Evolutionary conservation across 140 eudicot species (phyloP), one percentile per base, ranked within the genome.

Genomic region (Senecio squalidus): DNA sequence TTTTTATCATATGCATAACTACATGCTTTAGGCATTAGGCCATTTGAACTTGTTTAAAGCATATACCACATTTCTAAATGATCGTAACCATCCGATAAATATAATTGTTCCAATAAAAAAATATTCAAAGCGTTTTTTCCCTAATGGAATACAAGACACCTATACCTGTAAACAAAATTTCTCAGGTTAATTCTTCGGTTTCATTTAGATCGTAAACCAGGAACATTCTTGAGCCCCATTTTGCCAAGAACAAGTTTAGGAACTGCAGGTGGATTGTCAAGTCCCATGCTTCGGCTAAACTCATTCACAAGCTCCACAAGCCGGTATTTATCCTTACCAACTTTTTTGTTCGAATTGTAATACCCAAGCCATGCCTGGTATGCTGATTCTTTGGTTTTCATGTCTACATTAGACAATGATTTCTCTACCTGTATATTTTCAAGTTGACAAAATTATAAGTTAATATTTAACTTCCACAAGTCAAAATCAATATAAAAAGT

Each of bases 281-380:
- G 89, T 41, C 96, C 95, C 96, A 92, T 82, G 77, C 83, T 73
- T 61, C 85, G 73, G 64, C 98, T 92, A 60, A 88, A 92, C 72
- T 84, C 92, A 4, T 84, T 92, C 0, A 89, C 98, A 46, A 87
- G 95, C 83, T 92, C 86, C 43, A 92, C 96, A 38, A 92, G 95
- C 26, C 81, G 71, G 58, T 22, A 34, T 53, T 88, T 92, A 66
- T 92, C 96, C 36, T 71, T 66, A 2, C 80, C 89, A 23, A 92
- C 68, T 5, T 24, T 78, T 73, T 78, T 92, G 44, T 77, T 79
- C 0, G 98, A 92, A 64, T 88, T 92, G 80, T 92, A 92, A 53
- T 87, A 92, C 24, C 98, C 98, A 28, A 92, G 96, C 98, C 98
- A 92, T 7, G 98, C 96, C 71, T 92, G 98, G 74, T 92, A 92